Conservation (phyloP, 2,329 filamentous ascomycete genomes). For the Cytospora piceicola region DNA sequence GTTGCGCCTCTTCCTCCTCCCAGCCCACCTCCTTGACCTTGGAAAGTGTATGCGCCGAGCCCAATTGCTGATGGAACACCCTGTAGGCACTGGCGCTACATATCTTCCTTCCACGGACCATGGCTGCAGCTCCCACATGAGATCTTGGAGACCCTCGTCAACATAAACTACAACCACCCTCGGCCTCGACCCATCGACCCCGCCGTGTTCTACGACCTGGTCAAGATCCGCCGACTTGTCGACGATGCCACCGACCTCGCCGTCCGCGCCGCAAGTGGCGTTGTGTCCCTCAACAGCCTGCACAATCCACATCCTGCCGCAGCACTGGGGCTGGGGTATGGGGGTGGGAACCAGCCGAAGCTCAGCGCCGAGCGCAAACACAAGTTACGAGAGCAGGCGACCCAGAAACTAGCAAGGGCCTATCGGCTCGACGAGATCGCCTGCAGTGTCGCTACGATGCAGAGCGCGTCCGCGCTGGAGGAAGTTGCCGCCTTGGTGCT, state of each 20-base stretch:
- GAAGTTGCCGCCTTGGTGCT: slow-evolving; percentile 76
- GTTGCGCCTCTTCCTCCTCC: slow-evolving; percentile 27
- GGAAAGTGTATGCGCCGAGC: background rate
- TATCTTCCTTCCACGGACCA: slow-evolving; percentile 80
- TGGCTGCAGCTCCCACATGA: slow-evolving; percentile 82
- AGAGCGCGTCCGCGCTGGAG: slow-evolving; percentile 75
- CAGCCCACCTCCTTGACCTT: slow-evolving; percentile 8
- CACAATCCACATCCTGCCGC: slow-evolving; percentile 56
- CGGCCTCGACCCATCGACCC: slow-evolving; percentile 78
- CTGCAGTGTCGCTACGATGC: slow-evolving; percentile 82
- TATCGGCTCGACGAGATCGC: slow-evolving; percentile 84
- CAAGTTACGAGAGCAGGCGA: slow-evolving; percentile 79
- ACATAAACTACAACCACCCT: slow-evolving; percentile 78
- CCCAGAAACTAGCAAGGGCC: slow-evolving; percentile 74
- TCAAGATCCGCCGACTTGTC: slow-evolving; percentile 79
- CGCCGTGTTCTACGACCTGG: slow-evolving; percentile 79
- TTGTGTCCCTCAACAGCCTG: slow-evolving; percentile 64
- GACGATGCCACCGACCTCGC: slow-evolving; percentile 80
- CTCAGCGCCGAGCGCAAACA: slow-evolving; percentile 77
- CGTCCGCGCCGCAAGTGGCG: slow-evolving; percentile 75
- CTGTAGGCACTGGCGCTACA: slow-evolving; percentile 79
- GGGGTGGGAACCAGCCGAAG: slow-evolving; percentile 61
- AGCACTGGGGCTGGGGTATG: slow-evolving; percentile 57
- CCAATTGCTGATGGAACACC: slow-evolving; percentile 18
- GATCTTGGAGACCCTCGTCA: slow-evolving; percentile 76